phyloP scores from a whole-genome alignment of 2,329 filamentous ascomycete species.

The Coniochaeta sp. region DNA sequence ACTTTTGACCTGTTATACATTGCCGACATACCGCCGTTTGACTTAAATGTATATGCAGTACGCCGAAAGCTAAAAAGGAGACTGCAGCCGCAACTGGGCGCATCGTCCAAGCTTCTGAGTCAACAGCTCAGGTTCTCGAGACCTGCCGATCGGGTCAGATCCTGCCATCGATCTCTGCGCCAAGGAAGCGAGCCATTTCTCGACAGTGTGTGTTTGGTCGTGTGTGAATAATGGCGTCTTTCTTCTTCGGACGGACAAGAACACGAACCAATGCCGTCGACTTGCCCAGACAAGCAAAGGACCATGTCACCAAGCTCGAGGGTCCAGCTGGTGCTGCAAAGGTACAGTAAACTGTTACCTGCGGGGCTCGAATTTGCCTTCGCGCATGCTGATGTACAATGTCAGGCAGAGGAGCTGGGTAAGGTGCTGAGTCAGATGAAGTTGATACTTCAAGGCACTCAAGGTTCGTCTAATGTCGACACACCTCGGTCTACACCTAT shows the following conservation, averaged over 20 bases:
- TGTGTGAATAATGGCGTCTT: slow-evolving; percentile 30
- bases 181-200: not conserved
- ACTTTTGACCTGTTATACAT: not conserved
- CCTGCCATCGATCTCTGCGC: not conserved
- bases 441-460: slow-evolving; percentile 83
- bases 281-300: slow-evolving; percentile 48
- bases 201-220: not conserved
- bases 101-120: not conserved
- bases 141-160: not conserved
- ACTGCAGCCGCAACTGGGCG: not conserved
- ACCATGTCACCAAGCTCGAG: slow-evolving; percentile 45
- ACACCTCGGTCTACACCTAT: not conserved
- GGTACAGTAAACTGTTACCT: slow-evolving; percentile 21
- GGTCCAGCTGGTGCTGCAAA: slow-evolving; percentile 39
- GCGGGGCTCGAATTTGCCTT: slow-evolving; percentile 4
- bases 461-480: slow-evolving; percentile 48
- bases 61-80: not conserved
- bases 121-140: not conserved
- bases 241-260: slow-evolving; percentile 47
- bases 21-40: not conserved
- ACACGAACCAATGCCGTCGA: slow-evolving; percentile 44
- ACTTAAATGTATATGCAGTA: not conserved
- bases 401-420: slow-evolving; percentile 76
- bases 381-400: not conserved
- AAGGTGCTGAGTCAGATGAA: slow-evolving; percentile 89